These are phyloP conservation scores for Dalechampia spathulata DNA, from an alignment of 441 rosid species.

Conservation along the genomic window DNA sequence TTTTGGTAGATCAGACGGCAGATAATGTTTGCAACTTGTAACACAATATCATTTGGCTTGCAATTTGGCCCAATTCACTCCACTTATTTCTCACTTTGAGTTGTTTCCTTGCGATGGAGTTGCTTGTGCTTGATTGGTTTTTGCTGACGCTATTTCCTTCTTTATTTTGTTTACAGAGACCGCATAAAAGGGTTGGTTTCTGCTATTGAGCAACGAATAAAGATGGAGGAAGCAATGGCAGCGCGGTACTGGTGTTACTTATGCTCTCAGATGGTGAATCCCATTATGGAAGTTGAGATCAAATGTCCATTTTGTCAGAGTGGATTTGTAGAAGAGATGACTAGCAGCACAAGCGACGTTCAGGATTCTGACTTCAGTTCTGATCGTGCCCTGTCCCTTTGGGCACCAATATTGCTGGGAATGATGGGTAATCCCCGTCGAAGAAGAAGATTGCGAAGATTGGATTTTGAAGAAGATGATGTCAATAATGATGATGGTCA, in stretches of 20 bases:
- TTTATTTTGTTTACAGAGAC: slow-evolving; percentile 18
- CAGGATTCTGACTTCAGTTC: slow-evolving; percentile 59
- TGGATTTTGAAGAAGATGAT: slow-evolving; percentile 45
- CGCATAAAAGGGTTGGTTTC: slow-evolving; percentile 2
- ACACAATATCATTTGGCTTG: no score
- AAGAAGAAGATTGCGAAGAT: slow-evolving; percentile 45
- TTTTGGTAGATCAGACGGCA: no score
- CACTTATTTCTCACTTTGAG: no score
- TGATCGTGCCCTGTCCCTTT: slow-evolving; percentile 70
- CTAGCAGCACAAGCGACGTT: slow-evolving; percentile 27
- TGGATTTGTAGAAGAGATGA: slow-evolving; percentile 69
- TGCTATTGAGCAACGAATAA: slow-evolving; percentile 12
- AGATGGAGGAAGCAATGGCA: slow-evolving; percentile 48
- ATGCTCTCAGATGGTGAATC: slow-evolving; percentile 56
- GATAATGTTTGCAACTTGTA: no score
- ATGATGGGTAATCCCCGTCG: slow-evolving; percentile 66
- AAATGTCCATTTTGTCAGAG: slow-evolving; percentile 60
- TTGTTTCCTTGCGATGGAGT: no score
- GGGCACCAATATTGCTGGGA: slow-evolving; percentile 80
- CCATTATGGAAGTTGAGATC: slow-evolving; percentile 53
- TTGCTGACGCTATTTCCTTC: slow-evolving; percentile 7
- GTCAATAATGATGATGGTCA: slow-evolving; percentile 29
- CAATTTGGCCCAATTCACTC: no score
- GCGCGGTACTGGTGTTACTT: slow-evolving; percentile 65
- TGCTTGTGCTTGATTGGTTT: no score